Percentiles rank a stretch among this genome's conserved stretches.
Evolutionary conservation across 1,284 basidiomycete species (phyloP).

Genomic region (Malassezia restricta): DNA sequence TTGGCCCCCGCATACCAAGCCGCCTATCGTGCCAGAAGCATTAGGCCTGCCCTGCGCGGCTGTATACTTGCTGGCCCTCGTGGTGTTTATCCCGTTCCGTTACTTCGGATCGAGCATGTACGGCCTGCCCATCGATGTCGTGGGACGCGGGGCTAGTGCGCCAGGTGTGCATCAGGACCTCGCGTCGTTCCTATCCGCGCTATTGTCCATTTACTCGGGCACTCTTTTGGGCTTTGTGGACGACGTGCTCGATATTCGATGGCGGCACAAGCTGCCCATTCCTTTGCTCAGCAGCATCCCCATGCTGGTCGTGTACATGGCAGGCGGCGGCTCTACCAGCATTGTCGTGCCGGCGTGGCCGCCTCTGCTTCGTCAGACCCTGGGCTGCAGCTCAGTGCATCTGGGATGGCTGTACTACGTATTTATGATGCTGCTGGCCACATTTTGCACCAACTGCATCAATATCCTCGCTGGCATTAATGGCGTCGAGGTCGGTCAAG

Average conservation of each 20-base stretch:
- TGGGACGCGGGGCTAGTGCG: slow-evolving; percentile 12
- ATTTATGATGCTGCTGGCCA: slow-evolving; percentile 90
- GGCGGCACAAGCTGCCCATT: slow-evolving; percentile 95
- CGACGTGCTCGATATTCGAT: slow-evolving; percentile 95
- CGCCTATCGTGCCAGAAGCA: slow-evolving; percentile 66
- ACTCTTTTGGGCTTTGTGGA: slow-evolving; percentile 91
- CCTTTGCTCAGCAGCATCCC: slow-evolving; percentile 86
- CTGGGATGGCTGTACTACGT: slow-evolving; percentile 88
- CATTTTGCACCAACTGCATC: slow-evolving; percentile 94
- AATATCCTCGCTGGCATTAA: slow-evolving; percentile 98
- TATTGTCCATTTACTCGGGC: slow-evolving; percentile 79
- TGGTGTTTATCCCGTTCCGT: slow-evolving; percentile 43
- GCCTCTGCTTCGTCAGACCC: slow-evolving; percentile 22
- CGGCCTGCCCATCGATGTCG: neutral
- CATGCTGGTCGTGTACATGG: slow-evolving; percentile 87
- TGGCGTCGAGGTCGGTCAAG: slow-evolving; percentile 79
- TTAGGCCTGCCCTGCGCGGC: slow-evolving; percentile 79
- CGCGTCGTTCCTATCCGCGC: slow-evolving; percentile 77
- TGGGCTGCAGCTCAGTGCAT: slow-evolving; percentile 64
- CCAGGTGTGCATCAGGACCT: slow-evolving; percentile 52
- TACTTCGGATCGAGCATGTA: slow-evolving; percentile 27
- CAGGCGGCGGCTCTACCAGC: slow-evolving; percentile 79
- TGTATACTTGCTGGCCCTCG: slow-evolving; percentile 69
- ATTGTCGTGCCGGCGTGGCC: slow-evolving; percentile 70
- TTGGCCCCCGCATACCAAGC: neutral